Evolutionary conservation across 169 alveolate species (phyloP).

Genomic region (Cryptosporidium ryanae): DNA sequence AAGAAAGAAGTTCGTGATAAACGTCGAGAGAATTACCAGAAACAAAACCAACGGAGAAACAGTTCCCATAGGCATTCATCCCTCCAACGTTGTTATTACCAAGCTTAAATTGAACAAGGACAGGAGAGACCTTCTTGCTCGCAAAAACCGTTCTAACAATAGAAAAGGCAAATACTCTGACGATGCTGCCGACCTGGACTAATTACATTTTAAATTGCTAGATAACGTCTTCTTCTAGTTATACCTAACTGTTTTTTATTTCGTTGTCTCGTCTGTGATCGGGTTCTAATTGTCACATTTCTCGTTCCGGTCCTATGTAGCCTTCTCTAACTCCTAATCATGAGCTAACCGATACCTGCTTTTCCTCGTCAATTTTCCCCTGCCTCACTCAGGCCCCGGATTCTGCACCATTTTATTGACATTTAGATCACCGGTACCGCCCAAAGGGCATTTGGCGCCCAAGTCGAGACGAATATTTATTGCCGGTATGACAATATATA

Average conservation of each 20-base stretch:
- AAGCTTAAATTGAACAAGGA: slow-evolving; percentile 93
- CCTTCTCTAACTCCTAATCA: too few relatives aligned
- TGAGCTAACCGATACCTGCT: too few relatives aligned
- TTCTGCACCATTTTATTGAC: too few relatives aligned
- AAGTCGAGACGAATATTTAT: too few relatives aligned
- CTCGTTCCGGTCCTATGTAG: too few relatives aligned
- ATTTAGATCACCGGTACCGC: too few relatives aligned
- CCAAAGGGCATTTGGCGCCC: too few relatives aligned
- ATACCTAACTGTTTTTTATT: slow-evolving; percentile 5
- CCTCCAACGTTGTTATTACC: slow-evolving; percentile 96
- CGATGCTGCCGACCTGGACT: slow-evolving; percentile 59
- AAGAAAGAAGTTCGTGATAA: slow-evolving; percentile 96
- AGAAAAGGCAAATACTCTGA: slow-evolving; percentile 80
- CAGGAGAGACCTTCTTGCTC: slow-evolving; percentile 91
- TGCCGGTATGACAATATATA: not conserved
- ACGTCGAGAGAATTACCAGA: slow-evolving; percentile 95
- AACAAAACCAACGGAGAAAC: slow-evolving; percentile 93
- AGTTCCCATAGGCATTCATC: slow-evolving; percentile 93
- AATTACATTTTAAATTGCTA: not conserved
- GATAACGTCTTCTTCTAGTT: slow-evolving; percentile 25
- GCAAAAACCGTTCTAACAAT: slow-evolving; percentile 87
- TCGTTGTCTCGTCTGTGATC: not conserved
- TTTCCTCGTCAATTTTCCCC: too few relatives aligned
- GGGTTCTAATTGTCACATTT: too few relatives aligned
- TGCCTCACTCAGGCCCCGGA: too few relatives aligned